Base-by-base conservation (phyloP, 768 basidiomycete genomes). In the Astraeus odoratus region DNA sequence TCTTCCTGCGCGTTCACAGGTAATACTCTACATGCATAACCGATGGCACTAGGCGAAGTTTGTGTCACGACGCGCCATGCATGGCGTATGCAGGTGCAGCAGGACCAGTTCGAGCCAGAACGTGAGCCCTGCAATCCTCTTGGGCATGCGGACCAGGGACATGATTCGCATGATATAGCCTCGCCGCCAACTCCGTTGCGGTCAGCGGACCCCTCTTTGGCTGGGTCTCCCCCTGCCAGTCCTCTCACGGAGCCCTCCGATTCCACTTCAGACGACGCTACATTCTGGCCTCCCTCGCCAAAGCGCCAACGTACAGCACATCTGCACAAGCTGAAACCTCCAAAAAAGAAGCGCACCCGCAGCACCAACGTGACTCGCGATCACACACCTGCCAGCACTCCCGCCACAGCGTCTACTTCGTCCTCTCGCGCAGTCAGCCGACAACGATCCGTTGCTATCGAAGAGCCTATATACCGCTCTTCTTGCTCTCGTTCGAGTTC, bases 401-500 rank as follows among this genome's bases (percentile, higher is more conserved):
- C 65, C 8, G 57, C 68, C 1, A 47, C 61, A 2, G 67, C 67
- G 2, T 69, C 69, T 7, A 64, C 65, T 42, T 48, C 55, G 20
- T 61, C 63, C 7, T 72, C 75, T n/a, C 72, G 74, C 49, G 67
- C 63, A 10, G 66, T 66, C 23, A 74, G 73, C 50, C 66, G 70
- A 37, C 69, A 68, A 30, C 49, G 58, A 26, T 45, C 65, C 55
- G 42, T 60, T 39, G 66, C 72, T 0, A 59, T 76, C 3, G 76
- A 74, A 23, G 75, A 79, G 31, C 74, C 75, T n/a, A 77, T 81
- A 25, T 81, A 76, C 47, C 60, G 65, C 31, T 54, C 48, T 45
- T 77, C 76, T 55, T 66, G 81, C 51, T 86, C 86, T 47, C 81
- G 82, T 50, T 86, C 84, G 0, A 72, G 74, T 0, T 84, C 83